Evolutionary conservation across 345 rosid genomes (phyloP).

Genomic region (Physaria fendleri): DNA sequence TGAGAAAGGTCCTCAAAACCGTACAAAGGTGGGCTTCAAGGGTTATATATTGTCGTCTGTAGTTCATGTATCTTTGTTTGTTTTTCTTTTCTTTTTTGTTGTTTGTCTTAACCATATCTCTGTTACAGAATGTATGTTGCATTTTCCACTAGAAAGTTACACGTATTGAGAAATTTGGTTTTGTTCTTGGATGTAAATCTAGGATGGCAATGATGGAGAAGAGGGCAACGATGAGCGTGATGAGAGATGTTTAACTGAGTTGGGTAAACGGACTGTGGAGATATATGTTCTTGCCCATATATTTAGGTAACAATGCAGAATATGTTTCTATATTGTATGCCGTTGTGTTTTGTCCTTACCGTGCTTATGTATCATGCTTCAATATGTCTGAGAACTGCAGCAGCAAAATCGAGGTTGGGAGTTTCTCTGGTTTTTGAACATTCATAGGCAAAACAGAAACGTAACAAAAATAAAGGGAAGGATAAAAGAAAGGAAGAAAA

Average conservation of each 20-base stretch:
- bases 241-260: neutral
- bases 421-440: slow-evolving; percentile 10
- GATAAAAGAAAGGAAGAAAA: slow-evolving; percentile 73
- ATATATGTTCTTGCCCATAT: neutral
- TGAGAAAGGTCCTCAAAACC: neutral
- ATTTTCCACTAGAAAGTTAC: neutral
- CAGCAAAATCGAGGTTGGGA: neutral
- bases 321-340: neutral
- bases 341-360: neutral
- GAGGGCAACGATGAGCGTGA: neutral
- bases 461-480: slow-evolving; percentile 68
- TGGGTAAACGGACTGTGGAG: neutral
- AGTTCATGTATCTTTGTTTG: too few relatives aligned
- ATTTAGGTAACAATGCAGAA: neutral
- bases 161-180: neutral
- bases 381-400: neutral
- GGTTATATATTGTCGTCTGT: neutral
- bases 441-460: slow-evolving; percentile 71
- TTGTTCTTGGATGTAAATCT: neutral
- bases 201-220: neutral
- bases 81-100: too few relatives aligned
- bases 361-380: neutral
- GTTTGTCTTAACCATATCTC: neutral
- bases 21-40: neutral
- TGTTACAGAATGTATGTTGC: neutral